Evolutionary conservation across 1,139 yeast species (phyloP).

Genomic region (Pneumocystis sp.): DNA sequence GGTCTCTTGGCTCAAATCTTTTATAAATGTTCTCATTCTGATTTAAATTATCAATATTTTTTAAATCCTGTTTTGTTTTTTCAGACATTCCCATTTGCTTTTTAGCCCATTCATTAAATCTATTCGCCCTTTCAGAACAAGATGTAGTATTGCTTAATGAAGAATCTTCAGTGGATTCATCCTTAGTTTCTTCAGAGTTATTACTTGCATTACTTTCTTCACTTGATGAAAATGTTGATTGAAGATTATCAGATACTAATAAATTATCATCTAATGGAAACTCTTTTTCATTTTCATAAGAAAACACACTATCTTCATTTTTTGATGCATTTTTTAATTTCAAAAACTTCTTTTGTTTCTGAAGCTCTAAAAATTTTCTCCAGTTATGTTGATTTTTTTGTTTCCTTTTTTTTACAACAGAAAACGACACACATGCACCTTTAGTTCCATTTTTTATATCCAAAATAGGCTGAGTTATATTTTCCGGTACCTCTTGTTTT

Average conservation of each 20-base stretch:
- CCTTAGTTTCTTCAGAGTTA: not conserved
- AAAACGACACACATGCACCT: conserved; percentile 45
- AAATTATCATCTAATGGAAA: not conserved
- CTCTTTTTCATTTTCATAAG: conserved; percentile 14
- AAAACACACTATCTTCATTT: conserved; percentile 27
- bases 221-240: not conserved
- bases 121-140: conserved; percentile 12
- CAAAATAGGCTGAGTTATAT: conserved; percentile 20
- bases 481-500: conserved; percentile 31
- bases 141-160: conserved; percentile 9
- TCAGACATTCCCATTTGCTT: conserved; percentile 20
- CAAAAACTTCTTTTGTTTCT: conserved; percentile 18
- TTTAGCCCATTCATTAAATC: conserved; percentile 42
- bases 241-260: not conserved
- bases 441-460: conserved; percentile 34
- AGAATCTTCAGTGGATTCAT: not conserved
- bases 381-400: conserved; percentile 22
- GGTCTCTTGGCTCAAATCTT: conserved; percentile 16
- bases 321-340: conserved; percentile 13
- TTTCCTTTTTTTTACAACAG: conserved; percentile 26
- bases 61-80: conserved; percentile 20
- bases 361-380: conserved; percentile 18
- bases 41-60: conserved; percentile 2
- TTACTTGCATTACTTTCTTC: not conserved
- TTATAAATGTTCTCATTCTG: conserved; percentile 5